Evolutionary conservation across 768 basidiomycete genomes (phyloP), one percentile per base, ranked within the genome.

Genomic region (Leucocoprinus birnbaumii): DNA sequence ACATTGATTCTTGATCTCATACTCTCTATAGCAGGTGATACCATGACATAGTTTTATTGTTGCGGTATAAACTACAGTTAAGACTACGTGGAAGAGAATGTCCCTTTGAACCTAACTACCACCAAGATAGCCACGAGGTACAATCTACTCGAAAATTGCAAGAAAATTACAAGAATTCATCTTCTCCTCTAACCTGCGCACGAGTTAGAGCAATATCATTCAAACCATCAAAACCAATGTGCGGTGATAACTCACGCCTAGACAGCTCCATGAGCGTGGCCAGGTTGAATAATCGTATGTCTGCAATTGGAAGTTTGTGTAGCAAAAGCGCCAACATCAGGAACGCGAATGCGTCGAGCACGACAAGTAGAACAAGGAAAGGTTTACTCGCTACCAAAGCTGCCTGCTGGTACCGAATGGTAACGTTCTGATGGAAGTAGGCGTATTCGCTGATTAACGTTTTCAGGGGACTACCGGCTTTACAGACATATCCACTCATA

Each of bases 1-100:
- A 86, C 66, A 49, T 83, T 53, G 66, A 63, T 55, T 66, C 68
- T 48, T 84, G 51, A 68, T 52, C 37, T 44, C 31, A 14, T 11
- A 1, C 16, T 26, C 10, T 38, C 27, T 49, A n/a, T n/a, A n/a
- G n/a, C n/a, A n/a, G n/a, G n/a, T n/a, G n/a, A n/a, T n/a, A n/a
- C n/a, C n/a, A n/a, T n/a, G n/a, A n/a, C n/a, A n/a, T n/a, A n/a
- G n/a, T n/a, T n/a, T n/a, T n/a, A n/a, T n/a, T n/a, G 31, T 31
- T 31, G 31, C 31, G 31, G 31, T 31, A 11, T 11, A 11, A 31
- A 31, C 31, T 31, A 5, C 11, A 11, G 31, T 31, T 31, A 5
- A n/a, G n/a, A n/a, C n/a, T n/a, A n/a, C n/a, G n/a, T n/a, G n/a
- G n/a, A n/a, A n/a, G n/a, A n/a, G n/a, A n/a, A n/a, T n/a, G n/a